phyloP scores from a whole-genome alignment of 768 basidiomycete species.

The Lactarius hengduanensis region DNA sequence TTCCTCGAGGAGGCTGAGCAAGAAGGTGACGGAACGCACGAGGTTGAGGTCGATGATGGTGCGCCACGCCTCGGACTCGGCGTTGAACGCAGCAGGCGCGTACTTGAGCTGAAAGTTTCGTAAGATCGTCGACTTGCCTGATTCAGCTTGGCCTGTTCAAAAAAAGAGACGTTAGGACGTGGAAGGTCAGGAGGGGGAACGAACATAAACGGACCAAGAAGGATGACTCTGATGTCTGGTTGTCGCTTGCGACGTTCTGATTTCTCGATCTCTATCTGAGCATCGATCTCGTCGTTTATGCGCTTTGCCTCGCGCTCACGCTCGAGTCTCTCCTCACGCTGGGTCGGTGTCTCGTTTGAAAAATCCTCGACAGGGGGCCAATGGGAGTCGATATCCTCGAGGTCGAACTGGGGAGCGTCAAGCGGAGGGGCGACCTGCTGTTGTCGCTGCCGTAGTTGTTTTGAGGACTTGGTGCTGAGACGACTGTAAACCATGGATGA shows the following conservation, averaged over 20 bases:
- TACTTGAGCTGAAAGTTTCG: conserved; percentile 67
- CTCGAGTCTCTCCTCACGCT: conserved; percentile 41
- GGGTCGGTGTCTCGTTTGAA: conserved; percentile 43
- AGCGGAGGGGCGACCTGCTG: background rate
- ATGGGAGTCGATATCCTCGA: conserved; percentile 20
- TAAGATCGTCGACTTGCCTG: conserved; percentile 64
- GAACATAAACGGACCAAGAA: conserved; percentile 47
- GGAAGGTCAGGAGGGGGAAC: background rate
- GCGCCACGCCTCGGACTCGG: conserved; percentile 59
- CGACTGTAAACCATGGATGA: conserved; percentile 6
- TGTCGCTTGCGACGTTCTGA: conserved; percentile 41
- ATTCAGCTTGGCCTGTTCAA: conserved; percentile 58
- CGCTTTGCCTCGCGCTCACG: conserved; percentile 51
- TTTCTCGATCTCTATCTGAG: conserved; percentile 47
- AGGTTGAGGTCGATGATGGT: conserved; percentile 69
- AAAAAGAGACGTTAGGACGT: background rate
- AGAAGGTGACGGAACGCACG: conserved; percentile 50
- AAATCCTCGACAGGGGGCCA: conserved; percentile 38
- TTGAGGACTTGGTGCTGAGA: conserved; percentile 2
- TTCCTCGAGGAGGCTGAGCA: conserved; percentile 42
- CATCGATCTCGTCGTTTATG: conserved; percentile 55
- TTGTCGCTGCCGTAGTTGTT: background rate
- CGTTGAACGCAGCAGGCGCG: conserved; percentile 55
- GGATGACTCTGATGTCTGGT: conserved; percentile 48
- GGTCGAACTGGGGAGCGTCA: conserved; percentile 15